Evolutionary conservation across 2,329 filamentous ascomycete genomes (phyloP).

Genomic region (Cyclaneusma minus): DNA sequence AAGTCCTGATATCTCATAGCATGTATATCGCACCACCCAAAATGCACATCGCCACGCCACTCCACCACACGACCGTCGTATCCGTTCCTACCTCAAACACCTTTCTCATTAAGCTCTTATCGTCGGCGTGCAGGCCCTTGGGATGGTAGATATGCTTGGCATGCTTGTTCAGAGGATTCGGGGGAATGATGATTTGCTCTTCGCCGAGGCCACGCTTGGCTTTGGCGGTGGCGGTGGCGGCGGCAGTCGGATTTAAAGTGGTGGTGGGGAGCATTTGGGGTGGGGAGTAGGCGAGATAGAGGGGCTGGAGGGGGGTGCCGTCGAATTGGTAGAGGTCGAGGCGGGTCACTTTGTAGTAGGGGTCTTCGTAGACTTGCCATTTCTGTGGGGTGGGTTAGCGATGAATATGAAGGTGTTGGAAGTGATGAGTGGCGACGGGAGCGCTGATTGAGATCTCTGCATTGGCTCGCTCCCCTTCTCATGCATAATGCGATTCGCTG

Average conservation of each 20-base stretch:
- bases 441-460: too few species aligned
- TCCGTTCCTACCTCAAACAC: too few species aligned
- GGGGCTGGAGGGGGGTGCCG: constrained; percentile 48
- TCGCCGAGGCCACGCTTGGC: constrained; percentile 19
- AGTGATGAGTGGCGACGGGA: too few species aligned
- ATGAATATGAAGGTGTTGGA: too few species aligned
- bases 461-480: not conserved
- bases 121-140: too few species aligned
- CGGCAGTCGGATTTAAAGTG: constrained; percentile 40
- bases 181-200: constrained; percentile 21
- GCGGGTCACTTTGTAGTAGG: constrained; percentile 44
- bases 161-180: constrained; percentile 18
- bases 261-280: constrained; percentile 56
- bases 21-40: constrained; percentile 19
- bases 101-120: too few species aligned
- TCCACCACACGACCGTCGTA: constrained; percentile 17
- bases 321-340: constrained; percentile 50
- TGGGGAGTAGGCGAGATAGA: constrained; percentile 47
- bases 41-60: constrained; percentile 17
- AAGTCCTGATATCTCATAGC: too few species aligned
- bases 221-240: constrained; percentile 21
- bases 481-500: constrained; percentile 2
- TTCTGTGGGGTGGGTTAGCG: too few species aligned
- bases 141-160: constrained; percentile 16
- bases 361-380: constrained; percentile 31